Base-by-base conservation (phyloP, 139 green algal species). In the Mychonastes homosphaera region DNA sequence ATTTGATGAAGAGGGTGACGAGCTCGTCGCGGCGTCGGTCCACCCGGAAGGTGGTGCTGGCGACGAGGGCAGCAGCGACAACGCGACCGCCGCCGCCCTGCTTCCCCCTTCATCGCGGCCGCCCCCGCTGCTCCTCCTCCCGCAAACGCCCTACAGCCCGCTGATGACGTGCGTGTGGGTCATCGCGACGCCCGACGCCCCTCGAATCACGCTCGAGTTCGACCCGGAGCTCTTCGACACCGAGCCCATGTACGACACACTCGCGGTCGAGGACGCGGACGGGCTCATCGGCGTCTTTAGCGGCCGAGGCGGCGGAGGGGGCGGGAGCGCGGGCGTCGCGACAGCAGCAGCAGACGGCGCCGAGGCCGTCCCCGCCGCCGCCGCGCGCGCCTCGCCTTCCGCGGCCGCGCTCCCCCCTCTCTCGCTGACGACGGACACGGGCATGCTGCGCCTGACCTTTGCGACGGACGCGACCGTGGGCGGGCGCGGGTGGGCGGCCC, bases 181-280 rank as follows among this genome's bases (percentile, higher is more conserved):
- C 16, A 33, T 75, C 21, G 47, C 40, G 55, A 34, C 50, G 13
- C 33, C 51, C 18, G 68, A 67, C 2, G 23, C 46, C 36, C 53
- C 62, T 13, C 70, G 61, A 56, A 71, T 75, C 56, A 35, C 30
- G 4, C 29, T 75, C 12, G 27, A 33, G 26, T 68, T 75, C n/a
- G n/a, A n/a, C n/a, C n/a, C n/a, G n/a, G n/a, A n/a, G n/a, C n/a
- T n/a, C 6, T 70, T 71, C 41, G 33, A 36, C 10, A 71, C 62
- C 1, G 68, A 75, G 53, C 21, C 35, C 1, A 18, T 67, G 56
- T 75, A 75, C 41, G 68, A 75, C 50, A 48, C 57, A 1, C 27
- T 71, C 13, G 48, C 53, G 3, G 62, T 63, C 2, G 50, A 67
- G 68, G 68, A 75, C 45, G 41, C 44, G n/a, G 68, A 71, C 21